Conservation (phyloP, 2,329 filamentous ascomycete genomes). For the Aureobasidium namibiae region DNA sequence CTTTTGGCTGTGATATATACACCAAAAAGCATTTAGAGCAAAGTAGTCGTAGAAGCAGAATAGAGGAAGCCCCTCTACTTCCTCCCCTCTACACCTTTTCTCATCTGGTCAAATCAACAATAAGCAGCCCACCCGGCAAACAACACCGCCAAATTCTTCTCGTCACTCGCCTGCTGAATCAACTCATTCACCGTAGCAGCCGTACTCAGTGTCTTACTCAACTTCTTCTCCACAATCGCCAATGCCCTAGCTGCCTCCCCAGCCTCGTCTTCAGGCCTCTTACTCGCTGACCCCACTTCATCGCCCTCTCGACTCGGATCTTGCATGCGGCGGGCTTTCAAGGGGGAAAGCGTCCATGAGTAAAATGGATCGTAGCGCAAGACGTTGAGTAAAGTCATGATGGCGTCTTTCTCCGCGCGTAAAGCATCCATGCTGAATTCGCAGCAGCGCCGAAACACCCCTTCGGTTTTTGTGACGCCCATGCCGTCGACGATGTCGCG, state of each 20-base stretch:
- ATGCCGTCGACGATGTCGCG: constrained; percentile 94
- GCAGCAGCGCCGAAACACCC: constrained; percentile 94
- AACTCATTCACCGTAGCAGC: constrained; percentile 93
- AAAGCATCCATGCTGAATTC: constrained; percentile 94
- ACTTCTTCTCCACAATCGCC: constrained; percentile 89
- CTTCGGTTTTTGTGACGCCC: constrained; percentile 90
- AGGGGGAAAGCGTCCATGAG: constrained; percentile 79
- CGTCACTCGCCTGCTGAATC: constrained; percentile 92
- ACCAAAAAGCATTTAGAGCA: no score
- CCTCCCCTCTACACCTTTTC: no score
- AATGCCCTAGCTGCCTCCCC: constrained; percentile 86
- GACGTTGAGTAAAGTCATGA: constrained; percentile 98
- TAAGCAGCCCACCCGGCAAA: constrained; percentile 41
- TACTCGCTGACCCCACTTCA: background rate
- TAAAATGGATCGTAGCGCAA: constrained; percentile 96
- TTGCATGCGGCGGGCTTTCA: constrained; percentile 59
- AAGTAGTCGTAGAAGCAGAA: no score
- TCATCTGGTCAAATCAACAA: background rate
- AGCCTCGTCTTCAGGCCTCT: constrained; percentile 41
- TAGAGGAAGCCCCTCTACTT: no score
- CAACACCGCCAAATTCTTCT: constrained; percentile 81
- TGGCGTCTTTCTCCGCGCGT: constrained; percentile 89
- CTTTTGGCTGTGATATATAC: no score
- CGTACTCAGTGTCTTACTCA: constrained; percentile 88
- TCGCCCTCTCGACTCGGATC: constrained; percentile 47